phyloP scores from a whole-genome alignment of 2,329 filamentous ascomycete species.

The Chrysoporthe cubensis region DNA sequence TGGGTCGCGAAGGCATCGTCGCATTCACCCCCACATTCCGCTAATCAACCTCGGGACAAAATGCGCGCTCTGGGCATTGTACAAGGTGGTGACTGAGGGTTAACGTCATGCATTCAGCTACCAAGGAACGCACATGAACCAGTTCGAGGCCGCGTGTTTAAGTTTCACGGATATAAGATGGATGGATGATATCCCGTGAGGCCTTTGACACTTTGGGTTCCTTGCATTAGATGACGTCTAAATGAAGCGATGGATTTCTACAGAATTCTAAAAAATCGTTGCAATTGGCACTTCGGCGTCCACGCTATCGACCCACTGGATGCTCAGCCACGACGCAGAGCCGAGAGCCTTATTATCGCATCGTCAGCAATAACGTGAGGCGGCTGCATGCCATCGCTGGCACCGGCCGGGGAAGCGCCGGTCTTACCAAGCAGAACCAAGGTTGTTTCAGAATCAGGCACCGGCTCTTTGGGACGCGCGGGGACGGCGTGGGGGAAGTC shows the following conservation, averaged over 20 bases:
- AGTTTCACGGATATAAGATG: neutral
- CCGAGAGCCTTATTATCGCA: neutral
- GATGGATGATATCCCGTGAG: neutral
- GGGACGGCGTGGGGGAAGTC: neutral
- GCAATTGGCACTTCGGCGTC: neutral
- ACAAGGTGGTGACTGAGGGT: neutral
- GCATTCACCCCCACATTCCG: neutral
- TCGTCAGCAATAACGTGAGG: neutral
- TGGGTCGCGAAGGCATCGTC: no score
- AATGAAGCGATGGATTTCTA: neutral
- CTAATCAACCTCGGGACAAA: no score
- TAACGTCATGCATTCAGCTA: neutral
- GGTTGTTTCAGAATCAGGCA: neutral
- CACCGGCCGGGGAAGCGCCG: neutral
- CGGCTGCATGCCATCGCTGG: neutral
- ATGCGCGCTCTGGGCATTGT: neutral
- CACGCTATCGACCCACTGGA: neutral
- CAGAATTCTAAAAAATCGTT: neutral
- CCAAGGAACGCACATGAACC: neutral
- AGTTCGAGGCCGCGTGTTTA: neutral
- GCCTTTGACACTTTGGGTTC: neutral
- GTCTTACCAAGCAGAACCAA: neutral
- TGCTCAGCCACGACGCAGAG: neutral
- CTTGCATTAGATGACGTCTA: conserved; percentile 5
- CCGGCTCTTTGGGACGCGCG: neutral